These are phyloP conservation scores for Aspergillus saccharolyticus DNA, from an alignment of 495 filamentous ascomycete genomes.

Conservation along the genomic window DNA sequence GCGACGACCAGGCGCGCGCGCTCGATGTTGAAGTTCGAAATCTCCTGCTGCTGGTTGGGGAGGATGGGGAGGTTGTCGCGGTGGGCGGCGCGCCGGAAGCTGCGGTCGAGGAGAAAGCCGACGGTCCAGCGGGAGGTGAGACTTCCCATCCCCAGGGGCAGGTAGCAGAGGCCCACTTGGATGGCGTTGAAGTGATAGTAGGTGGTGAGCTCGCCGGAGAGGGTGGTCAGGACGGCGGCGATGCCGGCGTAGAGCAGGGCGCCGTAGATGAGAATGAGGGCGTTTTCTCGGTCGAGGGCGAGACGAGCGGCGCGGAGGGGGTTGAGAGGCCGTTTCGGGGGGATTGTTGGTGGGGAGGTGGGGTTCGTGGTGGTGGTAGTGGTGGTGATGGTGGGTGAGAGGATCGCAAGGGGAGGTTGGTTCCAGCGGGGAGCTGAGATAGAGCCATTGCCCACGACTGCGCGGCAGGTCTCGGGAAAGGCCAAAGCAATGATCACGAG, in stretches of 20 bases:
- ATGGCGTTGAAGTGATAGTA: constrained; percentile 39
- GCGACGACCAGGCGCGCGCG: constrained; percentile 29
- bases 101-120: constrained; percentile 39
- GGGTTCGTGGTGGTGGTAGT: neutral
- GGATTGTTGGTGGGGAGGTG: constrained; percentile 12
- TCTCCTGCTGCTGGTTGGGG: constrained; percentile 39
- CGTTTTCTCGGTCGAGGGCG: constrained; percentile 32
- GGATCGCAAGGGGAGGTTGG: constrained; percentile 23
- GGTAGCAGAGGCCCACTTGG: constrained; percentile 43
- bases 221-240: constrained; percentile 24
- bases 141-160: constrained; percentile 40
- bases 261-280: constrained; percentile 33
- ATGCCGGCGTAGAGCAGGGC: constrained; percentile 23
- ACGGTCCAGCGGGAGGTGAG: constrained; percentile 30
- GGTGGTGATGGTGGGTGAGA: constrained; percentile 11
- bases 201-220: constrained; percentile 28
- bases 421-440: constrained; percentile 37
- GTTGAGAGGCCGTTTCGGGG: constrained; percentile 19
- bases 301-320: constrained; percentile 29
- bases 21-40: constrained; percentile 34
- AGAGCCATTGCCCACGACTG: constrained; percentile 45
- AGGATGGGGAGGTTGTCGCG: constrained; percentile 25
- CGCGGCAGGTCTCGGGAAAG: constrained; percentile 42
- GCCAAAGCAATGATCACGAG: constrained; percentile 23
- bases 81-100: constrained; percentile 34